phyloP scores from a whole-genome alignment of 345 rosid genomes.

The Angophora floribunda region DNA sequence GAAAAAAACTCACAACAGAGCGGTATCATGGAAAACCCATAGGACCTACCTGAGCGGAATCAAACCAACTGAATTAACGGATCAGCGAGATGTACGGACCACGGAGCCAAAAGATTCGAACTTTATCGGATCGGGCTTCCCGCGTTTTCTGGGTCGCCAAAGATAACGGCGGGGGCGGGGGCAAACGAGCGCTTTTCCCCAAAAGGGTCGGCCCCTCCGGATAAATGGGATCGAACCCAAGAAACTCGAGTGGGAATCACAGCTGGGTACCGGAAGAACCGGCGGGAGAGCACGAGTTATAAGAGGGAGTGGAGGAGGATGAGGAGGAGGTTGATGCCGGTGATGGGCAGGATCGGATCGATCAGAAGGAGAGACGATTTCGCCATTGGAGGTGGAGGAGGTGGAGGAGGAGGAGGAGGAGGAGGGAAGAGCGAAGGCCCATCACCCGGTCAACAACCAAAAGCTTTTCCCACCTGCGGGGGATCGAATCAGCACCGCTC shows the following conservation, averaged over 20 bases:
- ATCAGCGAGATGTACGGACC: background rate
- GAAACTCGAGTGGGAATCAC: background rate
- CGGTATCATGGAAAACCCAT: background rate
- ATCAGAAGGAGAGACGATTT: background rate
- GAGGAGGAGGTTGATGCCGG: conserved; percentile 59
- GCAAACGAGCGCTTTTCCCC: background rate
- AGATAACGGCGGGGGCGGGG: background rate
- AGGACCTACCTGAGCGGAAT: background rate
- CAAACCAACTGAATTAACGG: background rate
- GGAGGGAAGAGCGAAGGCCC: background rate
- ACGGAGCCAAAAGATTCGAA: background rate
- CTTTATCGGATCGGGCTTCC: background rate
- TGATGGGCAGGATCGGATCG: conserved; percentile 35
- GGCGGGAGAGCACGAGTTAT: conserved; percentile 23
- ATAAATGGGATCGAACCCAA: background rate
- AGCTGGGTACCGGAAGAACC: background rate
- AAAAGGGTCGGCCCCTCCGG: background rate
- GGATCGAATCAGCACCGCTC: background rate
- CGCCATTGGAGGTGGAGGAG: background rate
- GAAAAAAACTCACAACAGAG: background rate
- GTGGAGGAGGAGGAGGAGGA: background rate
- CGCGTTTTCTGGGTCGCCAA: background rate
- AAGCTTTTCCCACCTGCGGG: background rate
- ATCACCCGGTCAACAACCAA: background rate
- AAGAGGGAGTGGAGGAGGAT: conserved; percentile 81